These are phyloP conservation scores for Trichoderma guizhouense DNA, from an alignment of 2,329 filamentous ascomycete species.

Conservation along the genomic window DNA sequence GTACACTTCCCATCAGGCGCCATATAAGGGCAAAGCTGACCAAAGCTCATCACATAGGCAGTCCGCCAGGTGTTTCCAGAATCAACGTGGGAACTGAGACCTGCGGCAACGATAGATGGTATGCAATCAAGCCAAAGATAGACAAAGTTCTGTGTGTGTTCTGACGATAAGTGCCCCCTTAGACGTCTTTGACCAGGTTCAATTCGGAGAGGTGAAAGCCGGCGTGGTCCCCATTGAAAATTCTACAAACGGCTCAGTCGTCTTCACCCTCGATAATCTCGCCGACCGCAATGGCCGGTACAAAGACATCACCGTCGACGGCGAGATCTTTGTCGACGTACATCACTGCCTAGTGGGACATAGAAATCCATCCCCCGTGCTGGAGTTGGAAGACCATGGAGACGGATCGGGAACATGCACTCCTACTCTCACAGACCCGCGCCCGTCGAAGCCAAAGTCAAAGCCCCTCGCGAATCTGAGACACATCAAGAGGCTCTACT, in stretches of 20 bases:
- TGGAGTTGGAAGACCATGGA: slow-evolving; percentile 31
- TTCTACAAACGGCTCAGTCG: slow-evolving; percentile 88
- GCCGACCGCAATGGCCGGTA: slow-evolving; percentile 67
- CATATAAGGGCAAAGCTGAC: neutral
- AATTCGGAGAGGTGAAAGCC: slow-evolving; percentile 59
- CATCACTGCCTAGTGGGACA: slow-evolving; percentile 79
- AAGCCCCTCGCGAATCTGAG: slow-evolving; percentile 51
- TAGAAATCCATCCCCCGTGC: slow-evolving; percentile 26
- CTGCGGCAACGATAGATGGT: slow-evolving; percentile 51
- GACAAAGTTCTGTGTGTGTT: neutral
- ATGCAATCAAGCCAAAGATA: slow-evolving; percentile 20
- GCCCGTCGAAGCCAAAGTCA: slow-evolving; percentile 42
- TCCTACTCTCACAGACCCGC: slow-evolving; percentile 46
- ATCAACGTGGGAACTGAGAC: slow-evolving; percentile 45
- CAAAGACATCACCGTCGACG: slow-evolving; percentile 69
- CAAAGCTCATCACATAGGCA: slow-evolving; percentile 33
- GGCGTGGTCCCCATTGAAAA: slow-evolving; percentile 96
- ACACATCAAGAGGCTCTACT: slow-evolving; percentile 75
- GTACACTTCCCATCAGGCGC: slow-evolving; percentile 29
- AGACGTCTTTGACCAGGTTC: slow-evolving; percentile 80
- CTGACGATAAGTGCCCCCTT: neutral
- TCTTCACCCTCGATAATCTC: slow-evolving; percentile 85
- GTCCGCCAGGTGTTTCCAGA: slow-evolving; percentile 47
- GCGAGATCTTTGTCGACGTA: slow-evolving; percentile 82
- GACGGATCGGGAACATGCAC: slow-evolving; percentile 46